Evolutionary conservation across 2,329 filamentous ascomycete genomes (phyloP).

Genomic region (Pleurostoma richardsiae): DNA sequence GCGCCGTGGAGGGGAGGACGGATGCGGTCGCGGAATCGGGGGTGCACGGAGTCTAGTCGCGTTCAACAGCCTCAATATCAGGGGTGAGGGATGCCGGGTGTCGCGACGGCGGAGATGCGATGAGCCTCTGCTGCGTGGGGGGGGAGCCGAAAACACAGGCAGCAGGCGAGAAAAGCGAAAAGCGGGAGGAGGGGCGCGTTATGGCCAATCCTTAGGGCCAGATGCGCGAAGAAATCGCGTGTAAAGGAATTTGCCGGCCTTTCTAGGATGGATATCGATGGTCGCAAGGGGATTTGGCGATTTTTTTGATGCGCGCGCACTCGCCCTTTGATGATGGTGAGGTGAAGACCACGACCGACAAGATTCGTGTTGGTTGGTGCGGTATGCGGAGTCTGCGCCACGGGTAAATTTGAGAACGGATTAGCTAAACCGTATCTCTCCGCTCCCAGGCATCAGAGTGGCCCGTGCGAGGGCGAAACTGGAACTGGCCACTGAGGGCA

Average conservation of each 20-base stretch:
- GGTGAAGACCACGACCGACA: conserved; percentile 45
- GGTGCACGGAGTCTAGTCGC: conserved; percentile 1
- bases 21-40: not conserved
- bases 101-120: conserved; percentile 10
- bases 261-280: conserved; percentile 55
- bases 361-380: conserved; percentile 44
- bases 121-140: conserved; percentile 6
- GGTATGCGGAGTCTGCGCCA: conserved; percentile 13
- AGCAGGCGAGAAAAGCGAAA: conserved; percentile 38
- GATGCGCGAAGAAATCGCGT: conserved; percentile 48
- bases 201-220: conserved; percentile 31
- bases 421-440: conserved; percentile 21
- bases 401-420: conserved; percentile 28
- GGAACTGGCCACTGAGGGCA: too few relatives aligned
- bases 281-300: conserved; percentile 54
- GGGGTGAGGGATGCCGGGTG: not conserved
- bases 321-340: conserved; percentile 40
- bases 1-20: not conserved
- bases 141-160: conserved; percentile 15
- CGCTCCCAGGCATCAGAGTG: too few relatives aligned
- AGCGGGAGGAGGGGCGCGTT: conserved; percentile 29
- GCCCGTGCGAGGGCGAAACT: too few relatives aligned
- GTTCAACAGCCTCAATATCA: not conserved
- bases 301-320: conserved; percentile 58
- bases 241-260: conserved; percentile 45